Evolutionary conservation across 2,329 filamentous ascomycete genomes (phyloP), one percentile per base, ranked within the genome.

Genomic region (Penicillium sp.): DNA sequence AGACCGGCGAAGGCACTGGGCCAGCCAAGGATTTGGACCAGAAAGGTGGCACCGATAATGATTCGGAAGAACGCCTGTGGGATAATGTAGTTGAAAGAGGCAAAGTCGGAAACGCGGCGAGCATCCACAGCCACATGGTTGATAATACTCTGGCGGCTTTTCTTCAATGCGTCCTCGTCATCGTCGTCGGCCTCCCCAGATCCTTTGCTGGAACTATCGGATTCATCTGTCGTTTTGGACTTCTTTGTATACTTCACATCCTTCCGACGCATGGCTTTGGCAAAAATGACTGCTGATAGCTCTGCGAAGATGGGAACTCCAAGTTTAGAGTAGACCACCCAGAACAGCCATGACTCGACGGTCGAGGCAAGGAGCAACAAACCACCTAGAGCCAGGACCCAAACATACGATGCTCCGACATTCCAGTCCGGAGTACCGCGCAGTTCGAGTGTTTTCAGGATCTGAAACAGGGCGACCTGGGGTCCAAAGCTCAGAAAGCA

Each of bases 61-160:
- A 93, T 76, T 69, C 88, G 89, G 63, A 85, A 82, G 6, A 85
- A 58, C 40, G 85, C 85, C 33, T 82, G 83, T 4, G 86, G 78
- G 63, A 92, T 86, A 52, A 87, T 77, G 68, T 86, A 85, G 64
- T 89, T 87, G 68, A 82, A 89, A 5, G 83, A 78, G n/a, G 80
- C 79, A 68, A 91, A 91, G 54, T 89, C 85, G 0, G 87, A 79
- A 42, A 93, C 80, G 40, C 89, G 84, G 61, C 86, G 85, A 8
- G 85, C 80, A 71, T 93, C 90, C 12, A 93, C 86, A n/a, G 88
- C 89, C 46, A 93, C 86, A 37, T 92, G 79, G 70, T 93, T 93
- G 56, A 93, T 65, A 4, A 88, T 89, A 55, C 84, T 86, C 73
- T 93, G 90, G 60, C 82, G 81, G 27, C 84, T 83, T 73, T 87